Evolutionary conservation across 139 green algal species (phyloP), one percentile per base, ranked within the genome.

Genomic region (Chlorella sp.): DNA sequence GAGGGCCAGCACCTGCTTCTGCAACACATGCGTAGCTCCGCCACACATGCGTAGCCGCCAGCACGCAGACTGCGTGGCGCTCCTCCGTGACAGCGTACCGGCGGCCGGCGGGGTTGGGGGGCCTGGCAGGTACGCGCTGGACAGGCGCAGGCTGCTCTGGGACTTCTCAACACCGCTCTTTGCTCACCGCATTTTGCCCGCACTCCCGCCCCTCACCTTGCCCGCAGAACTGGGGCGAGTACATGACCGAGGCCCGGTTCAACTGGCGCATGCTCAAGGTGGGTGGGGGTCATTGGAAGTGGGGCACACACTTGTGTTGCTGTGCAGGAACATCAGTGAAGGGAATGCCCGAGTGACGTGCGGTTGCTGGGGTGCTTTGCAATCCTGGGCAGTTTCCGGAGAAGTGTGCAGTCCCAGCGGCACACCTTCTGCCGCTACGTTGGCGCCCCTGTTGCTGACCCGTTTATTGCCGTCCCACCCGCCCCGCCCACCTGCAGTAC

Each of bases 181-280:
- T 40, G 36, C 68, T 61, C 1, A 30, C n/a, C 22, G 40, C 53
- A 73, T 32, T 1, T 36, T 1, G 3, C 22, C 14, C n/a, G 36
- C 3, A 0, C 71, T n/a, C 32, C 71, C 9, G 48, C 48, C 9
- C 48, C 48, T 57, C 48, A 12, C 42, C n/a, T n/a, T 80, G 53
- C 39, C 40, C 42, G 68, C 16, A 95, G 81, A 98, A 98, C 92
- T 98, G 96, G 96, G 96, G 95, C 81, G 87, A 99, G 92, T 98
- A 99, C 96, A 98, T 99, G 97, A 99, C 95, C 42, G 96, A 98
- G 94, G 92, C 89, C 86, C 94, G 76, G 14, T 98, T 98, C 94
- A 99, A 99, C 95, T 98, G 95, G 96, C 95, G 95, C 85, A 95
- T 99, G 92, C 95, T 99, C 92, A 98, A 98, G 95, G 84, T 81